Evolutionary conservation across 768 basidiomycete species (phyloP).

Genomic region (Rhodosporidiobolus odoratus): DNA sequence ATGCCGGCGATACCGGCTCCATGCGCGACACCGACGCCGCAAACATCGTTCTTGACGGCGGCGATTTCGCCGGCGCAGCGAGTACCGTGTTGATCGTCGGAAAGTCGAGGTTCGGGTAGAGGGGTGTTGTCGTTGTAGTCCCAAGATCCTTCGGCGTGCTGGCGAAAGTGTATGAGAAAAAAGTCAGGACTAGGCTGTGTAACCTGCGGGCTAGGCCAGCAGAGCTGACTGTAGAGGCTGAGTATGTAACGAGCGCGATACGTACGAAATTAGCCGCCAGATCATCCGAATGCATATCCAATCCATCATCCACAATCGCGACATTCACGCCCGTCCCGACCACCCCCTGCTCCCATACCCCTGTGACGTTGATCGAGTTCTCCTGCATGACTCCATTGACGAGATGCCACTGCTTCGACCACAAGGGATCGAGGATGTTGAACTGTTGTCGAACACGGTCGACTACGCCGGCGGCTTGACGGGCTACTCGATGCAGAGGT

Average conservation of each 20-base stretch:
- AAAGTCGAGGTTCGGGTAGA: conserved; percentile 77
- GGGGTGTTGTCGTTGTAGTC: conserved; percentile 92
- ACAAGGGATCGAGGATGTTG: conserved; percentile 72
- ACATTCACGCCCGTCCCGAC: conserved; percentile 80
- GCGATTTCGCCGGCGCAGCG: conserved; percentile 96
- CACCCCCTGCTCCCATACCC: conserved; percentile 83
- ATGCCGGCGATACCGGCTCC: conserved; percentile 85
- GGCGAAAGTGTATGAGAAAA: neutral
- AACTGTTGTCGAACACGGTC: conserved; percentile 56
- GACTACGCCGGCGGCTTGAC: neutral
- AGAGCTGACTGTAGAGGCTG: no score
- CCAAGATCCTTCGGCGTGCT: conserved; percentile 83
- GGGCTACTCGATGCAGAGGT: neutral
- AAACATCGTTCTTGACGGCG: conserved; percentile 83
- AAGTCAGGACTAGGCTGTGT: neutral
- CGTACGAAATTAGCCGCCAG: conserved; percentile 86
- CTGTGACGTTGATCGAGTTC: conserved; percentile 77
- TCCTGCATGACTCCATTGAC: conserved; percentile 77
- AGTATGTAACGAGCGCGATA: conserved; percentile 34
- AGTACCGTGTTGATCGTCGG: conserved; percentile 93
- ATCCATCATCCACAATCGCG: conserved; percentile 88
- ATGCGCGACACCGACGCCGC: conserved; percentile 91
- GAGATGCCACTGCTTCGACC: conserved; percentile 86
- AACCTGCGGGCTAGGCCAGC: no score
- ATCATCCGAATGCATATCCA: conserved; percentile 80